phyloP scores from a whole-genome alignment of 73 alveolate genomes.

The Paramecium sexaurelia region DNA sequence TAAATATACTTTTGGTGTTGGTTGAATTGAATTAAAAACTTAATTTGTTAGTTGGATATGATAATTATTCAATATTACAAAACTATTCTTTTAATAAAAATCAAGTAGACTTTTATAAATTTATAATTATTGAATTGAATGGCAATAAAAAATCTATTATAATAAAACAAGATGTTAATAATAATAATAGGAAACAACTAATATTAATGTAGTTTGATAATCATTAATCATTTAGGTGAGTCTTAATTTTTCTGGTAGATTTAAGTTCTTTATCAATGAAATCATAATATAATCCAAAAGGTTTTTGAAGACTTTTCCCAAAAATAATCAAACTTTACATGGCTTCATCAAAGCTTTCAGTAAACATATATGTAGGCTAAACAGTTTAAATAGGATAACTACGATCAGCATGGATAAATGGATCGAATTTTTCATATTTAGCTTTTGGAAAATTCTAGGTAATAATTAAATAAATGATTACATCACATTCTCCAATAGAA shows the following conservation, averaged over 20 bases:
- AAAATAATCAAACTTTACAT: background rate
- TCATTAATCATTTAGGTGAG: background rate
- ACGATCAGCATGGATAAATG: slow-evolving; percentile 19
- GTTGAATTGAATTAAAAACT: too few species aligned
- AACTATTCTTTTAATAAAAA: too few species aligned
- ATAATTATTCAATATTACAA: too few species aligned
- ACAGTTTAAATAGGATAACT: background rate
- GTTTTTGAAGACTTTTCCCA: slow-evolving; percentile 54
- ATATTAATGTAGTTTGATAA: background rate
- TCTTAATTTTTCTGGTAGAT: background rate
- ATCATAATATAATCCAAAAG: slow-evolving; percentile 33
- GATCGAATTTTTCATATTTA: slow-evolving; percentile 55
- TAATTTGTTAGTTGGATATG: too few species aligned
- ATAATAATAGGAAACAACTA: too few species aligned
- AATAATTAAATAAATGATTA: background rate
- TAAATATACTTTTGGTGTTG: too few species aligned
- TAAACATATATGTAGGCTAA: slow-evolving; percentile 35
- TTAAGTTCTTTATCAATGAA: background rate
- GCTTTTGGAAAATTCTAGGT: slow-evolving; percentile 22
- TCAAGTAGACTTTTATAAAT: too few species aligned
- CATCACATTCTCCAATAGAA: slow-evolving; percentile 70
- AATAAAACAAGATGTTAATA: too few species aligned
- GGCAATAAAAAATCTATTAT: too few species aligned
- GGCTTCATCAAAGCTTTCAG: slow-evolving; percentile 48
- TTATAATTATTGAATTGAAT: too few species aligned